Evolutionary conservation across 192 early-diverging fungal species (phyloP), one percentile per base, ranked within the genome.

Genomic region (Coemansia sp.): DNA sequence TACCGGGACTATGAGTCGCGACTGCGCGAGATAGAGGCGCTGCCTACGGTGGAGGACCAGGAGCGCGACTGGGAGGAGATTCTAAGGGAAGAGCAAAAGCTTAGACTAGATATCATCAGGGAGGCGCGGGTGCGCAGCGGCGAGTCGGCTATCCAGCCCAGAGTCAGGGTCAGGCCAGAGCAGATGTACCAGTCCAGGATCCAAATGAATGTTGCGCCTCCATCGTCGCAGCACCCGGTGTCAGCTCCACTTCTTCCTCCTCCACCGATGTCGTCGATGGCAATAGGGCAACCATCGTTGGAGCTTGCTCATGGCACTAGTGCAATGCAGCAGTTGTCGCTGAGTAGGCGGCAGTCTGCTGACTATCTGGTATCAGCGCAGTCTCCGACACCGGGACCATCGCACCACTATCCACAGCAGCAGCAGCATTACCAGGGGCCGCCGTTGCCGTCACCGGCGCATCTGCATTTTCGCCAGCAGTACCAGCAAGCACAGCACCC

Each of bases 1-100:
- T 80, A 70, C 24, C 66, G 71, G 15, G 76, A 80, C 57, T 80
- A 80, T 35, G 76, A 80, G 68, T 53, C 35, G 12, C 33, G 58
- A 33, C 50, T 80, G 56, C 62, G 71, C 36, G 76, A 80, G 43
- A 67, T 80, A 11, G 71, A 80, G 11, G 70, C 71, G 0, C 48
- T 74, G 29, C 58, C 62, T 4, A 60, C 67, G 0, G 12, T n/a
- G 1, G 59, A 66, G 36, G 76, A 80, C 41, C 70, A 72, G 43
- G 76, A 79, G 54, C 63, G 60, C 2, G 67, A 70, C 34, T 80
- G 76, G 76, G 8, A 22, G 7, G 24, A 27, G 1, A 70, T 80
- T 11, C 5, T 70, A 9, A 42, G 48, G 3, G 76, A 80, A 40
- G 76, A 80, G 52, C 62, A 74, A 32, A 12, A 44, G 26, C 55